Base-by-base conservation (phyloP, 2,329 filamentous ascomycete species). In the Hypocreales sp. region DNA sequence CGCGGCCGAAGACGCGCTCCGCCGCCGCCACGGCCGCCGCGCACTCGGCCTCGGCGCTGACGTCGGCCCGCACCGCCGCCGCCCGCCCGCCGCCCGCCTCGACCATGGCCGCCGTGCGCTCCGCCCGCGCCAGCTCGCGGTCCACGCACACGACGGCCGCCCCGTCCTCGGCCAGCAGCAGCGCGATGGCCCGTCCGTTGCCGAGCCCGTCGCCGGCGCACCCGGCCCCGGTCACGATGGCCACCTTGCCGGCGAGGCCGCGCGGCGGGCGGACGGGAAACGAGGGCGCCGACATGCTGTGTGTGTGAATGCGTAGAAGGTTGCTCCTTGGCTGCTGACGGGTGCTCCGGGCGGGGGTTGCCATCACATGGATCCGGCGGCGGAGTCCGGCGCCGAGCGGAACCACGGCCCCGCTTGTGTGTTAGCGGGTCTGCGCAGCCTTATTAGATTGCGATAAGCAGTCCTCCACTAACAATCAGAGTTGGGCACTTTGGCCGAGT, bases 81-180 rank as follows among this genome's bases (percentile, higher is more conserved):
- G 53, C 61, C 2, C 37, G 37, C 2, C 58, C 60, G 12, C 50
- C 37, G 16, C 47, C 43, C 26, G 60, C 46, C 5, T 48, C 39
- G 27, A 67, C 60, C 55, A 74, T 65, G 2, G 61, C 50, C 4
- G 59, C 64, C 0, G 72, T 77, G 23, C 53, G 55, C 17, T 57
- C 42, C 0, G 69, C 71, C 40, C 61, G 58, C 1, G 50, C 43
- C 0, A 58, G 26, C 20, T 67, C 58, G 21, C 58, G 39, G 38
- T 77, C 71, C 1, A 72, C 50, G 37, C 69, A 74, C n/a, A 74
- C 44, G 3, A 77, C 66, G 5, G 56, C 47, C 38, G 61, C 66
- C 7, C 69, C 68, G 15, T 72, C 68, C 26, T 64, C 57, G 4
- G 69, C 68, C 2, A 77, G 53, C 17, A 76, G 55, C 24, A 76